Percentiles rank a stretch among this genome's conserved stretches.
Conservation (phyloP, 2,329 filamentous ascomycete species). For the Aspergillus ibericus region DNA sequence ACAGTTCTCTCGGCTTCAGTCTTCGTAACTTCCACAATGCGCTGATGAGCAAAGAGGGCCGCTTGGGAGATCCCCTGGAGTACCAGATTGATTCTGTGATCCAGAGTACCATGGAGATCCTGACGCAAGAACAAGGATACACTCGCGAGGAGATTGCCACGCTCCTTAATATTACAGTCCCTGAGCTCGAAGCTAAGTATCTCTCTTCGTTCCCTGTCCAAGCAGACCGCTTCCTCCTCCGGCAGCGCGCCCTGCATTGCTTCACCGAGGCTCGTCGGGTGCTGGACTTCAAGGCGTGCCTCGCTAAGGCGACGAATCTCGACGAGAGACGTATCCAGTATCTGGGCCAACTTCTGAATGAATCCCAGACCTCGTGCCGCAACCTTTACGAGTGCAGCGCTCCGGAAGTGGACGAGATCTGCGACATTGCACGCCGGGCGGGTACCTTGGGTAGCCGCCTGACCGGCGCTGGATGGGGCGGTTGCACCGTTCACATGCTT, state of each 20-base stretch:
- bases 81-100: slow-evolving; percentile 75
- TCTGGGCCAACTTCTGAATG: slow-evolving; percentile 82
- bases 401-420: slow-evolving; percentile 87
- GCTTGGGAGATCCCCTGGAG: slow-evolving; percentile 52
- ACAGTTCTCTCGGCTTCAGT: slow-evolving; percentile 77
- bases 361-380: slow-evolving; percentile 83
- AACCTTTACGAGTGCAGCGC: slow-evolving; percentile 90
- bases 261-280: slow-evolving; percentile 87
- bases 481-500: slow-evolving; percentile 91
- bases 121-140: slow-evolving; percentile 80
- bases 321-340: slow-evolving; percentile 67
- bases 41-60: slow-evolving; percentile 62
- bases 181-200: slow-evolving; percentile 73
- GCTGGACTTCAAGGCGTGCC: slow-evolving; percentile 74
- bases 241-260: slow-evolving; percentile 85
- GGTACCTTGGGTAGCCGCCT: slow-evolving; percentile 83
- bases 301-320: slow-evolving; percentile 57
- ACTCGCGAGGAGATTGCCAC: slow-evolving; percentile 80
- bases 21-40: slow-evolving; percentile 84
- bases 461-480: slow-evolving; percentile 95
- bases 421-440: slow-evolving; percentile 71
- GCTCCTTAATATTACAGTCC: slow-evolving; percentile 66
- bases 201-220: slow-evolving; percentile 87
- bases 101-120: slow-evolving; percentile 65
- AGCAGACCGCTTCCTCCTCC: slow-evolving; percentile 81